phyloP scores from a whole-genome alignment of 1,284 basidiomycete species.

The Sphagnurus paluster region DNA sequence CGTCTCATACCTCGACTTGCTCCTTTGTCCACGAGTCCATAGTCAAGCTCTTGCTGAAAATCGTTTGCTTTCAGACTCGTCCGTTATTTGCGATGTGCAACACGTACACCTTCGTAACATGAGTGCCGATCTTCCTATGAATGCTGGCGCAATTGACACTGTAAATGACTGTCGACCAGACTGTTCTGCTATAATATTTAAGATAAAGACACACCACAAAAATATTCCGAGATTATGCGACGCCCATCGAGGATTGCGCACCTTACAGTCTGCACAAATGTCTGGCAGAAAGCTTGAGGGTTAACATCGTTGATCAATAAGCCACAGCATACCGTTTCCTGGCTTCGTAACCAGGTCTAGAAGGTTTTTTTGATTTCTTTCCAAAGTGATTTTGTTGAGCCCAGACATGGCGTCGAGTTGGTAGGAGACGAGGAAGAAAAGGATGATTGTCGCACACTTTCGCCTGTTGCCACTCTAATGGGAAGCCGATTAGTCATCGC shows the following conservation, averaged over 20 bases:
- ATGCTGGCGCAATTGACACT: constrained; percentile 84
- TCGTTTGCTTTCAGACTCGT: background rate
- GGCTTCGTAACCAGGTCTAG: constrained; percentile 66
- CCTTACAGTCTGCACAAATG: constrained; percentile 83
- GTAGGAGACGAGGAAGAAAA: background rate
- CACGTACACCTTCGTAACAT: constrained; percentile 77
- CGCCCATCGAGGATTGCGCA: constrained; percentile 78
- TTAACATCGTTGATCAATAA: constrained; percentile 10
- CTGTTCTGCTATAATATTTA: constrained; percentile 4
- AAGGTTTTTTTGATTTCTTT: constrained; percentile 69
- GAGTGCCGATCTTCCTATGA: constrained; percentile 87
- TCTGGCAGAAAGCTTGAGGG: constrained; percentile 41
- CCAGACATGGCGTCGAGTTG: constrained; percentile 33
- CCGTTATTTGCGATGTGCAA: background rate
- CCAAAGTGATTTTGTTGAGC: constrained; percentile 58
- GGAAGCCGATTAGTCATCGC: too few species aligned
- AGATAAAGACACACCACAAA: constrained; percentile 55
- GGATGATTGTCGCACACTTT: too few species aligned
- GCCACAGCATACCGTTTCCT: constrained; percentile 65
- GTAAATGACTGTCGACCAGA: background rate
- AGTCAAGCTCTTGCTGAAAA: constrained; percentile 74
- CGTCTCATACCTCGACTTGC: constrained; percentile 69
- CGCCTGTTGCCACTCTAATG: too few species aligned
- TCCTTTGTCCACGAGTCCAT: constrained; percentile 86
- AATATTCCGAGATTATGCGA: constrained; percentile 82